phyloP scores from a whole-genome alignment of 1,284 basidiomycete genomes.

The Cerioporus squamosus region DNA sequence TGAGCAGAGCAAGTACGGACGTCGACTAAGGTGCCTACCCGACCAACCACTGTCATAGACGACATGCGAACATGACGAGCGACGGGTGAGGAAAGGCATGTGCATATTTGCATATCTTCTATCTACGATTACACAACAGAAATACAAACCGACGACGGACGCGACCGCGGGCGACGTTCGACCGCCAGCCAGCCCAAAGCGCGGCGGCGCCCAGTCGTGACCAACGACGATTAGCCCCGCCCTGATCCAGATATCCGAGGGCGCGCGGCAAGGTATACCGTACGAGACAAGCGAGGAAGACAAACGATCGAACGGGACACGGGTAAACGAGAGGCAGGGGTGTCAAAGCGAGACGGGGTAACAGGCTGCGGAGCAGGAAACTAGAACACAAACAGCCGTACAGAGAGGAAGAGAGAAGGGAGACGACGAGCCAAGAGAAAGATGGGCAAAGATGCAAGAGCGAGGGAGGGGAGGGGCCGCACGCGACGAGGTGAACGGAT shows the following conservation, averaged over 20 bases:
- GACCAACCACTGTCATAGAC: no score
- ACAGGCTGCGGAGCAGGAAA: background rate
- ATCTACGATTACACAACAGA: slow-evolving; percentile 11
- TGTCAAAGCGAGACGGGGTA: background rate
- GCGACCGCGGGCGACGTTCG: background rate
- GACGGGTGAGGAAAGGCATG: background rate
- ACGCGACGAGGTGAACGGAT: background rate
- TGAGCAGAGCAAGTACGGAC: no score
- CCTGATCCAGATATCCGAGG: background rate
- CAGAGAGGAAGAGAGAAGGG: background rate
- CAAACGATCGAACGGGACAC: background rate
- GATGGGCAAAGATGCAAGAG: background rate
- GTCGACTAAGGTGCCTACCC: no score
- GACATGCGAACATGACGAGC: no score
- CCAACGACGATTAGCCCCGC: background rate
- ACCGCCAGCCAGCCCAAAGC: no score
- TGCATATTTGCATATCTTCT: slow-evolving; percentile 2
- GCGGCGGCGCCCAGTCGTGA: no score
- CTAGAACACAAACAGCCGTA: background rate
- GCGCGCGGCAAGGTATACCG: slow-evolving; percentile 4
- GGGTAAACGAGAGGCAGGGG: background rate
- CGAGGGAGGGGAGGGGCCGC: background rate
- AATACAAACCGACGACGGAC: slow-evolving; percentile 2
- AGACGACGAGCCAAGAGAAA: background rate
- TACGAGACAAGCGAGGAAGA: background rate